phyloP scores from a whole-genome alignment of 768 basidiomycete genomes.

The Termitomyces sp. region DNA sequence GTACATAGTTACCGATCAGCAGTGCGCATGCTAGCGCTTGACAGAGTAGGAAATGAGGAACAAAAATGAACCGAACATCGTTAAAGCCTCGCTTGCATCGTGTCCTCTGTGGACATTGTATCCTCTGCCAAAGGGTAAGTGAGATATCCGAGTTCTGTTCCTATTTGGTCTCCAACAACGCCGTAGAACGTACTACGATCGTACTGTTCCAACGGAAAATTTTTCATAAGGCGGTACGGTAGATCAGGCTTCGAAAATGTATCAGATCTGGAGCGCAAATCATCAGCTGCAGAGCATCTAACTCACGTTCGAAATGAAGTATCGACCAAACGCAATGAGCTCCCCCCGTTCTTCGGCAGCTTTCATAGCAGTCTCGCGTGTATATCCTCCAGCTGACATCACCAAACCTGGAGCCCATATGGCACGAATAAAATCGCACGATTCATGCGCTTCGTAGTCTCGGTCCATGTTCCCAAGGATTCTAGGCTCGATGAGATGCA shows the following conservation, averaged over 20 bases:
- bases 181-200: constrained; percentile 38
- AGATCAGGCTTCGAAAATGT: constrained; percentile 4
- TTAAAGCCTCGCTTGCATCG: no score
- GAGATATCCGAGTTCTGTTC: constrained; percentile 24
- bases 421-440: constrained; percentile 41
- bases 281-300: not conserved
- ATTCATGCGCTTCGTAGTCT: constrained; percentile 14
- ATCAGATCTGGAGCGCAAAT: not conserved
- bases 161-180: constrained; percentile 19
- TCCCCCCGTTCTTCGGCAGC: constrained; percentile 29
- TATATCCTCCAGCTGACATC: constrained; percentile 44
- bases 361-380: constrained; percentile 33
- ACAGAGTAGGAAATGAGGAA: no score
- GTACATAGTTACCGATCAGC: no score
- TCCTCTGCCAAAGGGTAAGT: constrained; percentile 19
- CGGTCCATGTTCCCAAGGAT: constrained; percentile 14
- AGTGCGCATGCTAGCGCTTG: no score
- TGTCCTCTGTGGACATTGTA: no score
- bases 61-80: not conserved
- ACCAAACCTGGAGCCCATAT: constrained; percentile 41
- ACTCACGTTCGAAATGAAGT: constrained; percentile 31
- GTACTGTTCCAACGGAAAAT: constrained; percentile 25
- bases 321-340: constrained; percentile 26
- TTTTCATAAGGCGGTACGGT: not conserved
- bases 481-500: constrained; percentile 46